These are phyloP conservation scores for Aquanectria penicillioides DNA, from an alignment of 2,329 filamentous ascomycete genomes.

Conservation along the genomic window DNA sequence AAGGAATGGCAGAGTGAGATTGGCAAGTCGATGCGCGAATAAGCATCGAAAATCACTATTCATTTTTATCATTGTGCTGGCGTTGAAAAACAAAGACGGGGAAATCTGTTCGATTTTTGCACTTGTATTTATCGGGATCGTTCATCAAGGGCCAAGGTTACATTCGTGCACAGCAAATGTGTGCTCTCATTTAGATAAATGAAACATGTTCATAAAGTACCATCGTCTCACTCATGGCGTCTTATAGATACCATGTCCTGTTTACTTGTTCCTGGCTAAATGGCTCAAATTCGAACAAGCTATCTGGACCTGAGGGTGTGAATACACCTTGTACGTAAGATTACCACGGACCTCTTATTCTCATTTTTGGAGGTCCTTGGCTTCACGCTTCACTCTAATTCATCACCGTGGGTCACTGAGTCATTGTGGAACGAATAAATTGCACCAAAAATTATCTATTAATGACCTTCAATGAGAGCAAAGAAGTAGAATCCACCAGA, in stretches of 20 bases:
- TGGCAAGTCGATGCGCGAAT: slow-evolving; percentile 75
- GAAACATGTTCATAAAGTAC: slow-evolving; percentile 10
- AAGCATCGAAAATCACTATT: not conserved
- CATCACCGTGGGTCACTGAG: no score
- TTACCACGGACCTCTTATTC: no score
- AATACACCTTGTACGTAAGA: no score
- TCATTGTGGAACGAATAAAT: not conserved
- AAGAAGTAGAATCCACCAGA: slow-evolving; percentile 41
- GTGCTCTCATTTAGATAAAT: not conserved
- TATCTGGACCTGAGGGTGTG: no score
- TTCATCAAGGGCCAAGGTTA: not conserved
- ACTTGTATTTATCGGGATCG: not conserved
- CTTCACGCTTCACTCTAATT: no score
- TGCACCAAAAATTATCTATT: slow-evolving; percentile 44
- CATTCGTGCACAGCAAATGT: not conserved
- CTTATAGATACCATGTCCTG: no score
- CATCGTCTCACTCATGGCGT: no score
- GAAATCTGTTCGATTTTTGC: not conserved
- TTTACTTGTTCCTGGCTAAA: no score
- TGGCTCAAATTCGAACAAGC: no score
- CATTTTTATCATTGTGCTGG: slow-evolving; percentile 8
- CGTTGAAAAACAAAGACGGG: slow-evolving; percentile 24
- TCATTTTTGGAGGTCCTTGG: no score
- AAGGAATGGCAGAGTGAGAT: slow-evolving; percentile 87
- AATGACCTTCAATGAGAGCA: slow-evolving; percentile 43